Conservation (phyloP, 768 basidiomycete genomes). For the Boletellus emodensis region DNA sequence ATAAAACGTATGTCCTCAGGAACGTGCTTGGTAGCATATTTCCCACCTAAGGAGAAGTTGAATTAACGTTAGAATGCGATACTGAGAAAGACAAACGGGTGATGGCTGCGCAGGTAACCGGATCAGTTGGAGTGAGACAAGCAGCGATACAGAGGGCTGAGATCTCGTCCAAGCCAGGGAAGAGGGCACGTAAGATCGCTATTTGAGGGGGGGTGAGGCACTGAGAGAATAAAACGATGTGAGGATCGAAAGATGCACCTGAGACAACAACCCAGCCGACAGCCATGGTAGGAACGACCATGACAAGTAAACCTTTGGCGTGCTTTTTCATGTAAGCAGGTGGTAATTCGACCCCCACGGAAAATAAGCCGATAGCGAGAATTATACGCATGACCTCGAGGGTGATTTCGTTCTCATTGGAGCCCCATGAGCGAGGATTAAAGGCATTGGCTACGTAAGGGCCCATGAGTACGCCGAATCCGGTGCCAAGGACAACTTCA, state of each 20-base stretch:
- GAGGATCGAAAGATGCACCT: constrained; percentile 36
- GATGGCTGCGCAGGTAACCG: constrained; percentile 84
- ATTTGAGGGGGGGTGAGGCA: background rate
- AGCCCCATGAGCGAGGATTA: constrained; percentile 73
- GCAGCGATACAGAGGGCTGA: constrained; percentile 85
- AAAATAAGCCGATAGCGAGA: constrained; percentile 88
- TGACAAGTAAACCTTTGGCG: constrained; percentile 59
- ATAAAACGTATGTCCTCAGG: constrained; percentile 74
- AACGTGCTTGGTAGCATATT: constrained; percentile 65
- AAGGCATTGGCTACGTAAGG: constrained; percentile 71
- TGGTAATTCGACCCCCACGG: constrained; percentile 93
- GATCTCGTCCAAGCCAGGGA: constrained; percentile 67
- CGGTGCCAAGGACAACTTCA: constrained; percentile 89
- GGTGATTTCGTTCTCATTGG: constrained; percentile 56
- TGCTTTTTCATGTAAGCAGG: constrained; percentile 79
- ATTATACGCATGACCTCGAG: constrained; percentile 85
- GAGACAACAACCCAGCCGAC: constrained; percentile 79
- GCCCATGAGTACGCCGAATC: constrained; percentile 57
- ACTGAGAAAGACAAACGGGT: constrained; percentile 44
- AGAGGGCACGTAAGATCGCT: constrained; percentile 67
- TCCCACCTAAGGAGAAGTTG: constrained; percentile 48
- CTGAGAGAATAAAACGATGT: background rate
- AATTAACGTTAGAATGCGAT: background rate
- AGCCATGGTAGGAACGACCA: constrained; percentile 84
- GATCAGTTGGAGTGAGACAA: constrained; percentile 91